Conservation (phyloP, 1,139 yeast genomes). For the Debaryomyces robertsiae region DNA sequence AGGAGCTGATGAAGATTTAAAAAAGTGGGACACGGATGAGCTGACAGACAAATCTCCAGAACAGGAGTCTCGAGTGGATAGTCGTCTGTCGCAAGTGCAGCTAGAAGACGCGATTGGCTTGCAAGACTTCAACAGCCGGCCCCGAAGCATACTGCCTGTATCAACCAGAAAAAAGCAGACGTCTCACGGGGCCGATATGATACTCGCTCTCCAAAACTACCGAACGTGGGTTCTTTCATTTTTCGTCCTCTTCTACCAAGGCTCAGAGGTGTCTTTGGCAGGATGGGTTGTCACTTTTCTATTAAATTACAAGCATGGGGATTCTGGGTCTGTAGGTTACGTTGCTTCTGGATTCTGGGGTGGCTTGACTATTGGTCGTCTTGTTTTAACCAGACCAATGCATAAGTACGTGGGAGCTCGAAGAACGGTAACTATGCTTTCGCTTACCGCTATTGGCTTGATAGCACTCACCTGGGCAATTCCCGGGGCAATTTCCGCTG, state of each 20-base stretch:
- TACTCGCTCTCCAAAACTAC: constrained; percentile 39
- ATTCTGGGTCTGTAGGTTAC: constrained; percentile 52
- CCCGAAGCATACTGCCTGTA: too few species aligned
- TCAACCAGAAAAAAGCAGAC: not conserved
- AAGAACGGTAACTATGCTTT: constrained; percentile 43
- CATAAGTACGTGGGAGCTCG: constrained; percentile 52
- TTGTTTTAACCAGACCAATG: constrained; percentile 45
- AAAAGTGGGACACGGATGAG: constrained; percentile 34
- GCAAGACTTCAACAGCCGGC: constrained; percentile 6
- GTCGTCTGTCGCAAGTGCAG: not conserved
- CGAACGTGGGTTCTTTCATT: constrained; percentile 59
- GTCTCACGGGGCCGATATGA: constrained; percentile 15
- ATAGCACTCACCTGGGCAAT: constrained; percentile 51
- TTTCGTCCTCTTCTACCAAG: constrained; percentile 64
- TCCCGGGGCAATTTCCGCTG: constrained; percentile 42
- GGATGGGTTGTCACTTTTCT: constrained; percentile 74
- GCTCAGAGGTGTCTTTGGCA: constrained; percentile 67
- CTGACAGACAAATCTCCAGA: constrained; percentile 5
- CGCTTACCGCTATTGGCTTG: constrained; percentile 35
- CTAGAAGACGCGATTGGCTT: constrained; percentile 14
- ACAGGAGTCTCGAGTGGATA: constrained; percentile 7
- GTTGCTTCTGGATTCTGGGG: constrained; percentile 75
- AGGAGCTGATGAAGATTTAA: constrained; percentile 47
- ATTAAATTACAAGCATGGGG: constrained; percentile 56
- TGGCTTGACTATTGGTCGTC: constrained; percentile 65